These are phyloP conservation scores for Eucalyptus tenuipes DNA, from an alignment of 345 rosid species.

Conservation along the genomic window DNA sequence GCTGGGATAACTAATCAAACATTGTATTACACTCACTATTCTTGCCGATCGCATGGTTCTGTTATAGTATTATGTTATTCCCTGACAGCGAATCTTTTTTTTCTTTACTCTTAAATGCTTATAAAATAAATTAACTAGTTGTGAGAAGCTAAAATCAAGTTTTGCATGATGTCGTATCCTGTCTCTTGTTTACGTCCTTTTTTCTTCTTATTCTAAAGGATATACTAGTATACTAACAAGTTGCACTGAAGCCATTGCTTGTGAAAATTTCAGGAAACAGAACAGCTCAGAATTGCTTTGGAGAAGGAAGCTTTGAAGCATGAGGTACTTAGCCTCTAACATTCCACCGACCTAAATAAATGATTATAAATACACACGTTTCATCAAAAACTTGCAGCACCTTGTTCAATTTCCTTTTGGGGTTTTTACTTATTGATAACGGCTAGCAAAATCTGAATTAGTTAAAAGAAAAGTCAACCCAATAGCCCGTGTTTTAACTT, in stretches of 20 bases:
- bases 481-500: not conserved
- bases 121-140: not conserved
- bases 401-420: not conserved
- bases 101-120: not conserved
- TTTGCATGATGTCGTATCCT: not conserved
- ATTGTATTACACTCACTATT: not conserved
- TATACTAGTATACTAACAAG: not conserved
- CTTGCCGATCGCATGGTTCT: not conserved
- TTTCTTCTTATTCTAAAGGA: not conserved
- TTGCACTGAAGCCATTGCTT: not conserved
- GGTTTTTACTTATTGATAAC: not conserved
- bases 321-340: conserved; percentile 21
- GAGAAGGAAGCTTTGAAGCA: conserved; percentile 30
- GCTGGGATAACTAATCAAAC: not conserved
- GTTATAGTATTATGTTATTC: not conserved
- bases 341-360: not conserved
- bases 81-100: not conserved
- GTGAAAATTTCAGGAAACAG: conserved; percentile 36
- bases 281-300: conserved; percentile 28
- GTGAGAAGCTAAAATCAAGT: not conserved
- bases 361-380: not conserved
- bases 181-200: not conserved
- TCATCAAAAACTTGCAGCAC: not conserved
- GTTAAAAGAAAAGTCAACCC: not conserved
- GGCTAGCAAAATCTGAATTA: not conserved